Evolutionary conservation across 106 monocot species (phyloP).

Genomic region (Dendrobium catenatum): DNA sequence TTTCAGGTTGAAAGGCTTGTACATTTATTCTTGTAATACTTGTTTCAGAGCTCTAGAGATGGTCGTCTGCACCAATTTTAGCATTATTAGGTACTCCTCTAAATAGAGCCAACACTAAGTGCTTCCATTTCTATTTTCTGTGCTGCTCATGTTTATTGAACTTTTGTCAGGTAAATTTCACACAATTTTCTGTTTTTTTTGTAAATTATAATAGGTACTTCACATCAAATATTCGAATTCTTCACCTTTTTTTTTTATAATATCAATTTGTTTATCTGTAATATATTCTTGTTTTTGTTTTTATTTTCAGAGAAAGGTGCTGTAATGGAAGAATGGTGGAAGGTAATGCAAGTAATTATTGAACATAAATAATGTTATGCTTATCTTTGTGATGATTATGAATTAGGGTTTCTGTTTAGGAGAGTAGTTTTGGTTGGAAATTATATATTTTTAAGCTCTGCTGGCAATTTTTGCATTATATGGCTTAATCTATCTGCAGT

Average conservation of each 20-base stretch:
- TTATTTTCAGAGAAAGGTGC: constrained; percentile 10
- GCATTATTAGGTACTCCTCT: constrained; percentile 4
- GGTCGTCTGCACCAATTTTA: constrained; percentile 2
- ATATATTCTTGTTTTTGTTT: neutral
- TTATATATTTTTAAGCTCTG: too few relatives aligned
- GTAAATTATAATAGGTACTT: neutral
- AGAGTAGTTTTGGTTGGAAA: neutral
- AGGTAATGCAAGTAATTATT: neutral
- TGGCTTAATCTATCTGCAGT: too few relatives aligned
- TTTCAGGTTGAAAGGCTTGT: constrained; percentile 19
- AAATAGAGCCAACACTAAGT: neutral
- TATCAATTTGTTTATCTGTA: constrained; percentile 1
- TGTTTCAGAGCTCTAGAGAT: constrained; percentile 7
- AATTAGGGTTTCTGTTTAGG: neutral
- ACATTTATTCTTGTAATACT: constrained; percentile 12
- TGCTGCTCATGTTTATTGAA: neutral
- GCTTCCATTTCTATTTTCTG: neutral
- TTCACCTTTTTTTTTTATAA: neutral
- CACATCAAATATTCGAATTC: neutral
- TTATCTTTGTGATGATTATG: neutral
- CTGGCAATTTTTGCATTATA: too few relatives aligned
- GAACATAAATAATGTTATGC: neutral
- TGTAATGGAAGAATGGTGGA: constrained; percentile 5
- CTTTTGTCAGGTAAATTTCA: neutral
- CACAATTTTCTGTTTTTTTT: neutral